Percentiles rank a stretch among this genome's conserved stretches.
Evolutionary conservation across 345 rosid species (phyloP).

Genomic region (Murraya paniculata): DNA sequence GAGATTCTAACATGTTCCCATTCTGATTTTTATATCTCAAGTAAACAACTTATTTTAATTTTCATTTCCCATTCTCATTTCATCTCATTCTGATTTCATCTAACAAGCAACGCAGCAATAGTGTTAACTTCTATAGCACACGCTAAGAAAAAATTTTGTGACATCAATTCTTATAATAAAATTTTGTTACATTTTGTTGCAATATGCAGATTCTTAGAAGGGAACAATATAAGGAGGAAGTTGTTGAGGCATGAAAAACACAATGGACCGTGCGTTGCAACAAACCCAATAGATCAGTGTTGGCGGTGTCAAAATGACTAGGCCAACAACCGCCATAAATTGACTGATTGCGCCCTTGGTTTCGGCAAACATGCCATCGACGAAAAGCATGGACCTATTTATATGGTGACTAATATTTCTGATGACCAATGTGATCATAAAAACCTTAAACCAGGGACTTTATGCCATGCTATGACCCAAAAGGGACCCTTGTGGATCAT

Average conservation of each 20-base stretch:
- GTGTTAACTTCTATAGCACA: too few species aligned
- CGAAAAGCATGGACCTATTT: conserved; percentile 49
- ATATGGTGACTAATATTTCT: conserved; percentile 51
- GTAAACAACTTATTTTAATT: too few species aligned
- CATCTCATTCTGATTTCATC: too few species aligned
- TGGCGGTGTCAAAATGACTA: conserved; percentile 58
- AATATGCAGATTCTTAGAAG: background rate
- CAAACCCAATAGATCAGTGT: conserved; percentile 63
- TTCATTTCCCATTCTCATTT: too few species aligned
- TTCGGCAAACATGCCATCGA: conserved; percentile 67
- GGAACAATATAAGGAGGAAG: conserved; percentile 32
- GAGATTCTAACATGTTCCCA: too few species aligned
- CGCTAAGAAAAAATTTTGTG: too few species aligned
- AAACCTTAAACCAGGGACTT: conserved; percentile 67
- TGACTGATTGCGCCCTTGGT: conserved; percentile 63
- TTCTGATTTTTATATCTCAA: too few species aligned
- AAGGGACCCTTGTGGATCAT: conserved; percentile 76
- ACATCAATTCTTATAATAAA: too few species aligned
- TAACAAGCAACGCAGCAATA: too few species aligned
- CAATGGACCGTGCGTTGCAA: conserved; percentile 1
- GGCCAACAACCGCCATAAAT: conserved; percentile 49
- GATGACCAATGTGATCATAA: conserved; percentile 33
- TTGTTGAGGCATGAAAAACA: background rate
- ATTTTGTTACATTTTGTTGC: too few species aligned
- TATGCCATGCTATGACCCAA: conserved; percentile 66